Conservation (phyloP, 1,284 basidiomycete species). For the Tylopilus orsonianus region DNA sequence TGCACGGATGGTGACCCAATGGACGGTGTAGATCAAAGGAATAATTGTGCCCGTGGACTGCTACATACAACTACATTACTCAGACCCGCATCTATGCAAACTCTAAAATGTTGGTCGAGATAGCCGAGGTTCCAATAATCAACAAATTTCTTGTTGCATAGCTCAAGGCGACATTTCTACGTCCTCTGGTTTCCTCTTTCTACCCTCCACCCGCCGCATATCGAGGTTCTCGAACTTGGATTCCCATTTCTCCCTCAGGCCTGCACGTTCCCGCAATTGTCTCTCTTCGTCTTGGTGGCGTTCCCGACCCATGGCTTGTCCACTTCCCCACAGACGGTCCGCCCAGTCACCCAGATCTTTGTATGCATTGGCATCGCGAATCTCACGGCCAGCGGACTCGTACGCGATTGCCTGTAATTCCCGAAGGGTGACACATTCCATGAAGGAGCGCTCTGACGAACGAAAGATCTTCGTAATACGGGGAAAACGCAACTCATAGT, state of each 20-base stretch:
- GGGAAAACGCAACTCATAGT: slow-evolving; percentile 83
- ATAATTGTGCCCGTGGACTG: too few species aligned
- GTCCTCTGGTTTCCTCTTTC: slow-evolving; percentile 22
- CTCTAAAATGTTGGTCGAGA: too few species aligned
- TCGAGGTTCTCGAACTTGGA: slow-evolving; percentile 29
- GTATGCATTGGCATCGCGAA: slow-evolving; percentile 27
- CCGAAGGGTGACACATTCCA: slow-evolving; percentile 47
- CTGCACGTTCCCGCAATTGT: slow-evolving; percentile 18
- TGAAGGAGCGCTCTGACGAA: slow-evolving; percentile 60
- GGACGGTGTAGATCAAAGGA: not conserved
- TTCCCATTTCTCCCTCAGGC: slow-evolving; percentile 30
- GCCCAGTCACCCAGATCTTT: slow-evolving; percentile 40
- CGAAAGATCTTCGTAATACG: slow-evolving; percentile 70
- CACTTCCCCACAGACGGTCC: slow-evolving; percentile 29
- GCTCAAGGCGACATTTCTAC: slow-evolving; percentile 33
- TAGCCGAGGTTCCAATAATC: too few species aligned
- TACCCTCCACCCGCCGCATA: slow-evolving; percentile 14
- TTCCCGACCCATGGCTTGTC: slow-evolving; percentile 7
- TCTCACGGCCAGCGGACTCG: slow-evolving; percentile 50
- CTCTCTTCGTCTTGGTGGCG: slow-evolving; percentile 12
- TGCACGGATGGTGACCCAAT: not conserved
- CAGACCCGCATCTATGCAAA: too few species aligned
- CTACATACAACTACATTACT: too few species aligned
- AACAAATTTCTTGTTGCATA: too few species aligned
- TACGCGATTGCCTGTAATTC: slow-evolving; percentile 53